Evolutionary conservation across 495 filamentous ascomycete species (phyloP).

Genomic region (Platismatia glauca): DNA sequence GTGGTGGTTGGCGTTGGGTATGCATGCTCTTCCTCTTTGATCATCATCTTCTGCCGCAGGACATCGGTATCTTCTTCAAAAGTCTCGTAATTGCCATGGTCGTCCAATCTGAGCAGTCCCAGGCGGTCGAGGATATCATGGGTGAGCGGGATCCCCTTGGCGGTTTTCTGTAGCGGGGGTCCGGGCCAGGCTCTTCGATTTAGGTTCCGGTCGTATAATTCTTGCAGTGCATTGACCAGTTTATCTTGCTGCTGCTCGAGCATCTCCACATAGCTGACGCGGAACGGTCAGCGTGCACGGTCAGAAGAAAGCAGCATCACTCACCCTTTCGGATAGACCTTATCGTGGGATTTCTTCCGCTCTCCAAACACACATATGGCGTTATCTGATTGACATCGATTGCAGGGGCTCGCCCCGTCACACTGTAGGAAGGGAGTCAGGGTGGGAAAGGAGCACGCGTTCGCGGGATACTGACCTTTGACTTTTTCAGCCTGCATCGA

Average conservation of each 20-base stretch:
- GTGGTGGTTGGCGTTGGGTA: slow-evolving; percentile 31
- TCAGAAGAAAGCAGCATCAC: slow-evolving; percentile 18
- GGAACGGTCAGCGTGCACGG: not conserved
- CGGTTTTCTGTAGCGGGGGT: slow-evolving; percentile 40
- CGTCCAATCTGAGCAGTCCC: slow-evolving; percentile 42
- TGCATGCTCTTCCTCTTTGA: slow-evolving; percentile 39
- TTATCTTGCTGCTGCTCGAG: slow-evolving; percentile 61
- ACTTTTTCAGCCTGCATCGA: slow-evolving; percentile 56
- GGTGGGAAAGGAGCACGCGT: not conserved
- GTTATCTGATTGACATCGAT: slow-evolving; percentile 51
- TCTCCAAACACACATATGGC: slow-evolving; percentile 55
- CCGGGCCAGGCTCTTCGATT: slow-evolving; percentile 49
- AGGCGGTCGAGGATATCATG: slow-evolving; percentile 56
- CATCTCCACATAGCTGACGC: slow-evolving; percentile 55
- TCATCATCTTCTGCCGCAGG: slow-evolving; percentile 48
- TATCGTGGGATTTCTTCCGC: slow-evolving; percentile 53
- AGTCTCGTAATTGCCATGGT: slow-evolving; percentile 37
- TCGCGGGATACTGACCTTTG: slow-evolving; percentile 41
- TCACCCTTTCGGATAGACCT: slow-evolving; percentile 57
- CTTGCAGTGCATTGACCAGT: slow-evolving; percentile 52
- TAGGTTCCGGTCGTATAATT: slow-evolving; percentile 47
- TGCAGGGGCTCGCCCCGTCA: slow-evolving; percentile 51
- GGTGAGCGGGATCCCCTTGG: slow-evolving; percentile 53
- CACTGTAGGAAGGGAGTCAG: slow-evolving; percentile 38
- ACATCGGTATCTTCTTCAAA: slow-evolving; percentile 51